Evolutionary conservation across 2,329 filamentous ascomycete genomes (phyloP).

Genomic region (Beauveria medogensis): DNA sequence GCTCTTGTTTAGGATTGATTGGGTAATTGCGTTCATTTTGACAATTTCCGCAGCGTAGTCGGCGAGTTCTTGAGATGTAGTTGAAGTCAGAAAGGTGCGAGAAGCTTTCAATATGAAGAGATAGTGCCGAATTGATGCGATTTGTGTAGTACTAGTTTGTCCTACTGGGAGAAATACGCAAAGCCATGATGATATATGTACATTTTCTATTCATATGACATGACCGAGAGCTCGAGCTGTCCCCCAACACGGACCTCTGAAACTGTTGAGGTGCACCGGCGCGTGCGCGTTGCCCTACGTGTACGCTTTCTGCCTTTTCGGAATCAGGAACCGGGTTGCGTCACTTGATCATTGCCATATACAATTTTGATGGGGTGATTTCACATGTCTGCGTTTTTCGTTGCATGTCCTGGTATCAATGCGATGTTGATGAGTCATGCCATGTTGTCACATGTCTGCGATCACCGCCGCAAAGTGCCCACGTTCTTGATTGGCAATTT

Average conservation of each 20-base stretch:
- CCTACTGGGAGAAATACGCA: too few species aligned
- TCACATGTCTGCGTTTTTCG: neutral
- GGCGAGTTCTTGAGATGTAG: neutral
- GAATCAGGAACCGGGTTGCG: neutral
- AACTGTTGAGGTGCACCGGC: neutral
- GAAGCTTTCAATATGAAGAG: neutral
- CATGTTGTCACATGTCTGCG: too few species aligned
- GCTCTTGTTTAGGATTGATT: slow-evolving; percentile 2
- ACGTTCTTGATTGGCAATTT: too few species aligned
- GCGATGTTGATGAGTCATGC: neutral
- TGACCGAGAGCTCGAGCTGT: neutral
- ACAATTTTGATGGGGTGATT: neutral
- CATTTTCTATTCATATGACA: neutral
- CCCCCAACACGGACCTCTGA: neutral
- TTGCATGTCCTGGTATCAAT: neutral
- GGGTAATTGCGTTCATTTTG: slow-evolving; percentile 5
- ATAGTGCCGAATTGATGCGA: too few species aligned
- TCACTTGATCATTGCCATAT: neutral
- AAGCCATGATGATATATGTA: neutral
- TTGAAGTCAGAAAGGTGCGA: neutral
- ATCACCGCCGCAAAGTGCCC: too few species aligned
- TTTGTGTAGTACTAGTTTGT: neutral
- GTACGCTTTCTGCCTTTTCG: neutral
- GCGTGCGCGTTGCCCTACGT: neutral
- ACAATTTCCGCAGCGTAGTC: neutral